Evolutionary conservation across 2,329 filamentous ascomycete species (phyloP).

Genomic region (Stachybotrys chartarum): DNA sequence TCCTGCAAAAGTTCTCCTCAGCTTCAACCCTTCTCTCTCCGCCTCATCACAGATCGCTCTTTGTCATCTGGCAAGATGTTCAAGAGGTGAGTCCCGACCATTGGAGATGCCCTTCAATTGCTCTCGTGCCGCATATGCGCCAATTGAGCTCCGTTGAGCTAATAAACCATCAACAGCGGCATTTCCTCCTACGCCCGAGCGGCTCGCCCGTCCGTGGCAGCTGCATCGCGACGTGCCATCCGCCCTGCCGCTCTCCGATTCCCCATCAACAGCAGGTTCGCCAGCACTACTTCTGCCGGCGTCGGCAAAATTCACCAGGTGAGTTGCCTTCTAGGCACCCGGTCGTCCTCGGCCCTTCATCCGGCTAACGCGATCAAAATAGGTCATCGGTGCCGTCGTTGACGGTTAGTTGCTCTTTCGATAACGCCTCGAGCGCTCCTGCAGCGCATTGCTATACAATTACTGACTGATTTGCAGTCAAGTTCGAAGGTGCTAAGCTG

Average conservation of each 20-base stretch:
- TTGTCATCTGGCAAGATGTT: slow-evolving; percentile 71
- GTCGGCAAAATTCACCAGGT: slow-evolving; percentile 66
- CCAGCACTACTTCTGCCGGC: slow-evolving; percentile 50
- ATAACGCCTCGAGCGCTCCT: slow-evolving; percentile 6
- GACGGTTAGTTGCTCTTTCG: slow-evolving; percentile 64
- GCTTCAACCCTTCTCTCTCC: slow-evolving; percentile 47
- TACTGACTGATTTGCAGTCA: slow-evolving; percentile 56
- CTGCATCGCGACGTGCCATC: slow-evolving; percentile 49
- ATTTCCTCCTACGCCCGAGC: slow-evolving; percentile 58
- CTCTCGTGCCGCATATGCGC: slow-evolving; percentile 11
- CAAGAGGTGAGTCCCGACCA: slow-evolving; percentile 60
- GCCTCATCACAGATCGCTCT: slow-evolving; percentile 55
- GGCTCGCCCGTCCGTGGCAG: slow-evolving; percentile 54
- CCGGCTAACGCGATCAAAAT: slow-evolving; percentile 47
- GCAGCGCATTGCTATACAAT: background rate
- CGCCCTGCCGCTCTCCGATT: slow-evolving; percentile 49
- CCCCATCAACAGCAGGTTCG: slow-evolving; percentile 49
- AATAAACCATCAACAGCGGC: slow-evolving; percentile 44
- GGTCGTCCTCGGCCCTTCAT: slow-evolving; percentile 3
- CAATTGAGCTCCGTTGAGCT: slow-evolving; percentile 47
- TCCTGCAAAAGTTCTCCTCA: slow-evolving; percentile 41
- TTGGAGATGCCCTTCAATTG: slow-evolving; percentile 18
- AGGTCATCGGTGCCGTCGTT: slow-evolving; percentile 98
- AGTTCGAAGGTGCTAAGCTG: slow-evolving; percentile 91
- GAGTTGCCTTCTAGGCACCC: slow-evolving; percentile 23